These are phyloP conservation scores for Trichoderma arundinaceum DNA, from an alignment of 2,329 filamentous ascomycete species.

Conservation along the genomic window DNA sequence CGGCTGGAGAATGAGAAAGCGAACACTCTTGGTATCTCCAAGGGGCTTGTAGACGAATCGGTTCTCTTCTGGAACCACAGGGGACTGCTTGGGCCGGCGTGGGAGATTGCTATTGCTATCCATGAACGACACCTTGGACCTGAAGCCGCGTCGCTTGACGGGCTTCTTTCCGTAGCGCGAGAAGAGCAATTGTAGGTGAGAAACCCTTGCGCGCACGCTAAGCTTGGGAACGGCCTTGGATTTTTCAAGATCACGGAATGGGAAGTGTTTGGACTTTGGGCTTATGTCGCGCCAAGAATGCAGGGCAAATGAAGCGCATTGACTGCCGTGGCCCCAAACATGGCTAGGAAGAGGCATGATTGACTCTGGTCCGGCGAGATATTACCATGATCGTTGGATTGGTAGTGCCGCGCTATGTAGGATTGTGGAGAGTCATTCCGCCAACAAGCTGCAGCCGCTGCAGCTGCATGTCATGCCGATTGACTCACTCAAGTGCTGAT, in stretches of 20 bases:
- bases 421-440: constrained; percentile 20
- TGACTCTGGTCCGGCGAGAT: neutral
- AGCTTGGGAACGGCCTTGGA: too few species aligned
- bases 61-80: neutral
- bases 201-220: neutral
- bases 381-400: constrained; percentile 6
- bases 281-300: neutral
- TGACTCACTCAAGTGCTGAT: constrained; percentile 21
- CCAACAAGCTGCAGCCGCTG: constrained; percentile 4
- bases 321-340: neutral
- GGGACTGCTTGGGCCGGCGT: neutral
- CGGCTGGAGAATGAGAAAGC: constrained; percentile 44
- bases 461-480: constrained; percentile 26
- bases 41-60: constrained; percentile 37
- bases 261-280: neutral
- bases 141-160: constrained; percentile 14
- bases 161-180: constrained; percentile 9
- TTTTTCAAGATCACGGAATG: neutral
- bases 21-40: constrained; percentile 36
- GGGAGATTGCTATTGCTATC: neutral
- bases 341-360: constrained; percentile 11
- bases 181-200: constrained; percentile 1
- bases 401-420: constrained; percentile 28
- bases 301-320: neutral
- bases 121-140: constrained; percentile 1